phyloP scores from a whole-genome alignment of 768 basidiomycete genomes.

The Mrakia gelida region DNA sequence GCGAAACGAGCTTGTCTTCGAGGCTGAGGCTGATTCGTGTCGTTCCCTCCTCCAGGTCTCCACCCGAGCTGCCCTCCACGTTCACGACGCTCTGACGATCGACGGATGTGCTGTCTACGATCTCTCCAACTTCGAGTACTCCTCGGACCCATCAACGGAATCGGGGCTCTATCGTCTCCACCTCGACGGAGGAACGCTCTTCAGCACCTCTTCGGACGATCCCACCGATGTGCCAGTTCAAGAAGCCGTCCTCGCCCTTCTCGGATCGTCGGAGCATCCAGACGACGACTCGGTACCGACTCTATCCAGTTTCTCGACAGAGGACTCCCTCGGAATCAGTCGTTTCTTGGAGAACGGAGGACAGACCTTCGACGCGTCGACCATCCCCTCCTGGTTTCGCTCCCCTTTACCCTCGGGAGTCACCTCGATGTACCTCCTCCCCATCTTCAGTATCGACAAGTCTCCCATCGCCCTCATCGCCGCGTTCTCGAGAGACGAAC shows the following conservation, averaged over 20 bases:
- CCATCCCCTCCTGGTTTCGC: not conserved
- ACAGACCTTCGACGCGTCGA: not conserved
- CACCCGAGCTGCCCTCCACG: not conserved
- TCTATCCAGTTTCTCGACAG: not conserved
- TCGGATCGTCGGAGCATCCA: not conserved
- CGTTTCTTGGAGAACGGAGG: not conserved
- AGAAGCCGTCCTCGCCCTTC: not conserved
- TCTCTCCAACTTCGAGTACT: slow-evolving; percentile 1
- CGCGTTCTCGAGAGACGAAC: not conserved
- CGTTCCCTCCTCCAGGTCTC: not conserved
- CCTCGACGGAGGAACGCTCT: not conserved
- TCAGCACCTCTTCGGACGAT: not conserved
- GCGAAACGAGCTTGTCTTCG: not conserved
- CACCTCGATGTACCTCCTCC: not conserved
- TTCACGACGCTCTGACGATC: not conserved
- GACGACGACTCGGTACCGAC: not conserved
- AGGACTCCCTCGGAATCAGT: not conserved
- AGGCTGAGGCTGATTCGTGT: no score
- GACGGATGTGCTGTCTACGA: not conserved
- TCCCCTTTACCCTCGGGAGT: not conserved
- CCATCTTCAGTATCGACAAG: not conserved
- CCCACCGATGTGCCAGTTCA: not conserved
- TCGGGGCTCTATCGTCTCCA: not conserved
- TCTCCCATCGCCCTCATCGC: not conserved
- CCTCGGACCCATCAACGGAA: not conserved